Base-by-base conservation (phyloP, 2,329 filamentous ascomycete genomes). In the Fusarium tupiense region DNA sequence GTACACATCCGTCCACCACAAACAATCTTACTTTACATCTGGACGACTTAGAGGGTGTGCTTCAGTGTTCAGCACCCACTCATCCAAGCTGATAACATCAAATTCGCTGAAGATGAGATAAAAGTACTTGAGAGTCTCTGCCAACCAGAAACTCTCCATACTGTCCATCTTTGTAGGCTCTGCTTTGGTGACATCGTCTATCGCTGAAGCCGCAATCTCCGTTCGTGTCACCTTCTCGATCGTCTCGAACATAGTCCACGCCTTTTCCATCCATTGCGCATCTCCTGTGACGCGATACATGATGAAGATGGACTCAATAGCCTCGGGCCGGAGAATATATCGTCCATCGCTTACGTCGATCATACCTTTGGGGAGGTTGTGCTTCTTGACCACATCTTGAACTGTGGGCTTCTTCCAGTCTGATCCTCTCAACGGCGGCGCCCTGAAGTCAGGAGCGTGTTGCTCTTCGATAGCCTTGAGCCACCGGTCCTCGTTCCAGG, bases 291-390 rank as follows among this genome's bases (percentile, higher is more conserved):
- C 86, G 65, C 93, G 89, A 81, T 91, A 94, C 88, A 95, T 90
- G 80, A 94, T 89, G 83, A 94, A 95, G 20, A 95, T 91, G 24
- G 91, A 93, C 83, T 95, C 93, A 71, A 95, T 94, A 16, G 93
- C 93, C 82, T 95, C 93, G 26, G 93, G 93, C 65, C 91, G 88
- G 50, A 94, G 85, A 37, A 93, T 89, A 78, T 93, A 94, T 63
- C 87, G 86, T 46, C 84, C 82, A 65, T 91, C 88, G 47, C 83
- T 81, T 53, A 92, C 86, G 24, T 84, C 83, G 6, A 87, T 84
- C 79, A 92, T 89, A 26, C 91, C 91, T 11, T 82, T 83, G 13
- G 87, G 86, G 10, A 92, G 75, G 53, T 75, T 77, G 53, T 77
- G 73, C 53, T 75, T 76, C 46, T 75, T 67, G 41, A 76, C 56